These are phyloP conservation scores for Pythium scleroteichum DNA, from an alignment of 352 stramenopile genomes.

Conservation along the genomic window DNA sequence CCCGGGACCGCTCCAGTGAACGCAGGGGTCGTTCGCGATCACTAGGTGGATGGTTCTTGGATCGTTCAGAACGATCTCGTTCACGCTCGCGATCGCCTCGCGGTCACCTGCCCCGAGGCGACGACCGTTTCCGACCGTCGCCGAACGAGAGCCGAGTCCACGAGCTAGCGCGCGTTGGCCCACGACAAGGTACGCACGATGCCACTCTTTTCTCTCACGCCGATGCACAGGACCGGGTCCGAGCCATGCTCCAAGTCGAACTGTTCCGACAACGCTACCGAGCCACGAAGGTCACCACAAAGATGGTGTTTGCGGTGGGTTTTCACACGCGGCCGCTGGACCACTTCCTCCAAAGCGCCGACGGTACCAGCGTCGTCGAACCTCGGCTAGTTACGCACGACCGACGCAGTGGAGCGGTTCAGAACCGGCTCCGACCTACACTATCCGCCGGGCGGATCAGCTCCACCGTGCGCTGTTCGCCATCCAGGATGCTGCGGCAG, in stretches of 20 bases:
- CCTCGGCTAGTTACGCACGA: no score
- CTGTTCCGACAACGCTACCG: constrained; percentile 1
- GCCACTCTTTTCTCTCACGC: neutral
- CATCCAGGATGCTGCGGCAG: constrained; percentile 11
- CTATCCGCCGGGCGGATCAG: neutral
- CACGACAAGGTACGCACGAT: neutral
- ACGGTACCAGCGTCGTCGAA: no score
- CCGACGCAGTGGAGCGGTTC: constrained; percentile 5
- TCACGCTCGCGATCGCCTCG: neutral
- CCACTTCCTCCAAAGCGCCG: constrained; percentile 3
- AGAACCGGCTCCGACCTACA: neutral
- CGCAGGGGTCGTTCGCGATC: no score
- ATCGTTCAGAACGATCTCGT: neutral
- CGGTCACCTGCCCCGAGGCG: neutral
- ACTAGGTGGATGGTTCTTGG: neutral
- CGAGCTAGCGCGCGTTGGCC: neutral
- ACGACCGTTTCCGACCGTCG: constrained; percentile 3
- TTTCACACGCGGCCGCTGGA: neutral
- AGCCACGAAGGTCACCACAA: constrained; percentile 8
- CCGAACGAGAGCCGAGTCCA: constrained; percentile 1
- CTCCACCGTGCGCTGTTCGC: neutral
- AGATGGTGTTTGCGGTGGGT: constrained; percentile 7
- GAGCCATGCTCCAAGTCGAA: constrained; percentile 7
- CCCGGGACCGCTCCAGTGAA: no score
- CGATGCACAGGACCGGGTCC: constrained; percentile 4